phyloP scores from a whole-genome alignment of 2,329 filamentous ascomycete species.

The Cercospora citrullina region DNA sequence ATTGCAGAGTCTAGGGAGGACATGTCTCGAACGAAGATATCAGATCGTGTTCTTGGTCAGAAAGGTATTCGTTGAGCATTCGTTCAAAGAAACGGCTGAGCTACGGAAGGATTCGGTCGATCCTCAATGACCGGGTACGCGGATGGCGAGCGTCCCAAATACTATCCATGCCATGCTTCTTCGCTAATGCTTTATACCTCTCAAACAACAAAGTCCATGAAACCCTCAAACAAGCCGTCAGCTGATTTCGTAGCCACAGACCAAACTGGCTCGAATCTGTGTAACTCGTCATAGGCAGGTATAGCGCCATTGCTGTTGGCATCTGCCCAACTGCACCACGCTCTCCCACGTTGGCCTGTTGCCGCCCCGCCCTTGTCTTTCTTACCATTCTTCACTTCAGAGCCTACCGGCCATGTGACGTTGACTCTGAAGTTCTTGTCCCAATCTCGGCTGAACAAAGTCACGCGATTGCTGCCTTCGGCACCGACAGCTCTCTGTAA shows the following conservation, averaged over 20 bases:
- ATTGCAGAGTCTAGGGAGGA: constrained; percentile 16
- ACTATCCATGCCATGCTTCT: background rate
- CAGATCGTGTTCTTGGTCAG: background rate
- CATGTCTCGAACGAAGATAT: background rate
- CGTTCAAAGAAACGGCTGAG: background rate
- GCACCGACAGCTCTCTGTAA: constrained; percentile 50
- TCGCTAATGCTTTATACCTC: background rate
- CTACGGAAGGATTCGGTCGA: background rate
- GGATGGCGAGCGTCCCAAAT: background rate
- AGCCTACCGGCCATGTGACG: constrained; percentile 58
- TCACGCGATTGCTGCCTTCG: constrained; percentile 65
- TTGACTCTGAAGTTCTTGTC: constrained; percentile 73
- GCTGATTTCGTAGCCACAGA: constrained; percentile 70
- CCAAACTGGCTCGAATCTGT: constrained; percentile 77
- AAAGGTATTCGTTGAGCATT: background rate
- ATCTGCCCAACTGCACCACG: constrained; percentile 86
- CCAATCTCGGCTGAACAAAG: constrained; percentile 83
- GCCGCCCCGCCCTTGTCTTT: constrained; percentile 26
- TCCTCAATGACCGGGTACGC: background rate
- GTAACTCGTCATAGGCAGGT: constrained; percentile 79
- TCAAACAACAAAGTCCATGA: constrained; percentile 7
- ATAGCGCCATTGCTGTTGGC: constrained; percentile 70
- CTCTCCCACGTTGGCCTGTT: constrained; percentile 59
- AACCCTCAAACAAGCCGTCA: constrained; percentile 80
- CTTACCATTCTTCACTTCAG: background rate